Evolutionary conservation across 2,329 filamentous ascomycete genomes (phyloP).

Genomic region (Fusarium hainanense): DNA sequence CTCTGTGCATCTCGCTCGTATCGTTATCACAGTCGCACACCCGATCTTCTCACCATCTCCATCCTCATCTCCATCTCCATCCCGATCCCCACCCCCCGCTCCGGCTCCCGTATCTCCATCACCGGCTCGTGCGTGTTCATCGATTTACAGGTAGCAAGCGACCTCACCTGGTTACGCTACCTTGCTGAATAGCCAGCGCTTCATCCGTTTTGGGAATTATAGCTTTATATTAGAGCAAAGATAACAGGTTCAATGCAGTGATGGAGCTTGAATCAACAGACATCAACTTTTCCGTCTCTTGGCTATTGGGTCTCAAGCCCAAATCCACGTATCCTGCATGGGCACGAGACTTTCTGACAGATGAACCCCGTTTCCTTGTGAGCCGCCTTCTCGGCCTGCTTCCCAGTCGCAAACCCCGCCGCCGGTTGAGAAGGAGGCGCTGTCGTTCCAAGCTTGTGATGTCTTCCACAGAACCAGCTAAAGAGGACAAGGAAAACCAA

Average conservation of each 20-base stretch:
- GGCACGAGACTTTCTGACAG: slow-evolving; percentile 42
- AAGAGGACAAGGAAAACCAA: slow-evolving; percentile 13
- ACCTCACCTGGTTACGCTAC: slow-evolving; percentile 16
- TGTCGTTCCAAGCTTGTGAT: slow-evolving; percentile 31
- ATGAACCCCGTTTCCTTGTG: slow-evolving; percentile 47
- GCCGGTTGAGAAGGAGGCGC: slow-evolving; percentile 36
- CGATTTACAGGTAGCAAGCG: not conserved
- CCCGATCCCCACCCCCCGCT: slow-evolving; percentile 40
- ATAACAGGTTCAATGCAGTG: slow-evolving; percentile 33
- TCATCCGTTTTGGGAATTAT: slow-evolving; percentile 29
- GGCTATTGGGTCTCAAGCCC: slow-evolving; percentile 45
- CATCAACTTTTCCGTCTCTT: slow-evolving; percentile 47
- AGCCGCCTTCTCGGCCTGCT: slow-evolving; percentile 46
- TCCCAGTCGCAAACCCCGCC: slow-evolving; percentile 39
- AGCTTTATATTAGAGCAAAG: slow-evolving; percentile 39
- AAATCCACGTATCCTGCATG: slow-evolving; percentile 42
- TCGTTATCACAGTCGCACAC: slow-evolving; percentile 17
- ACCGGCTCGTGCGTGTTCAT: slow-evolving; percentile 16
- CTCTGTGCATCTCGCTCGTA: not conserved
- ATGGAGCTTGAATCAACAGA: slow-evolving; percentile 45
- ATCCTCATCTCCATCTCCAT: too few relatives aligned
- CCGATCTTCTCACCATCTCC: slow-evolving; percentile 20
- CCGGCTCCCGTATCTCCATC: slow-evolving; percentile 33
- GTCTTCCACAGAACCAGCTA: slow-evolving; percentile 11
- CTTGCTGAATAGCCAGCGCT: slow-evolving; percentile 21